Base-by-base conservation (phyloP, 2,329 filamentous ascomycete species). In the Aspergillus phoenicis region DNA sequence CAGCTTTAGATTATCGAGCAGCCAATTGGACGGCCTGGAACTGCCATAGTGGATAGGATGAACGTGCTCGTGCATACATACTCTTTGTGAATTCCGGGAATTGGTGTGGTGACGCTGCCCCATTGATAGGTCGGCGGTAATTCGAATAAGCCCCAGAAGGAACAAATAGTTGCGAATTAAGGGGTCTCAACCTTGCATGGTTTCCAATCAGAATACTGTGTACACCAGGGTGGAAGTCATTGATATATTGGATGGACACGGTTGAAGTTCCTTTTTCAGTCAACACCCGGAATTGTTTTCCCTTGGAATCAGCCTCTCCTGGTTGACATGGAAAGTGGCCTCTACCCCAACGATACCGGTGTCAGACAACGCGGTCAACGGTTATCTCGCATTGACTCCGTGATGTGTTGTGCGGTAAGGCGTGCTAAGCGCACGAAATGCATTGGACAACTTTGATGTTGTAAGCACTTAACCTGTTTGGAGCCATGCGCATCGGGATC, bases 51-150 rank as follows among this genome's bases (percentile, higher is more conserved):
- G 52, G 52, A 17, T 52, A 36, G 11, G n/a, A 10, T 54, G 51
- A 61, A 63, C 51, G 61, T 63, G 61, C 49, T 53, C 43, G 30
- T 38, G 52, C 41, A 48, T 56, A 56, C 48, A 22, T 61, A 33
- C 55, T 61, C 54, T 26, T 33, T 22, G 11, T 56, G 55, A 41
- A 39, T 58, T 61, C 54, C 61, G 54, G 58, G 58, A 61, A 58
- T 41, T 55, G 20, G 13, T 24, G 39, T 55, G 20, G 13, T 24
- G 39, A 56, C 28, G 47, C 47, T 30, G 26, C 26, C 47, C 52
- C 45, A 38, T 54, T 38, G 30, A 22, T 36, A 47, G 41, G 38
- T 17, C 45, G 51, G n/a, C 36, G 28, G 52, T 47, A 52, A 26
- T 52, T 52, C 52, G 45, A 36, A n/a, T 39, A 24, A 36, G 15